Conservation (phyloP, 2,329 filamentous ascomycete genomes). For the Daldinia sp. region DNA sequence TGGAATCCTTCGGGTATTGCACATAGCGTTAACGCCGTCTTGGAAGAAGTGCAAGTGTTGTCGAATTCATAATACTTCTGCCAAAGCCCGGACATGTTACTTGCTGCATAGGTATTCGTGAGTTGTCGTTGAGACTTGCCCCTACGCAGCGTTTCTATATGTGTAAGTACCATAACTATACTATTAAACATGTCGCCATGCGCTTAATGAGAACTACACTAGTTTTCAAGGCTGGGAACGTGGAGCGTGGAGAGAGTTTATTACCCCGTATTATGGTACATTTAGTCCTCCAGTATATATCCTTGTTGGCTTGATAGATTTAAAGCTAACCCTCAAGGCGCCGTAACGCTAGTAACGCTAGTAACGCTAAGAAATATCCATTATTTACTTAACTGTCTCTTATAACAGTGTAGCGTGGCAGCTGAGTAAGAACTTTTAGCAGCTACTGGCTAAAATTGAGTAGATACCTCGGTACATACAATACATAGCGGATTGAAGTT, state of each 20-base stretch:
- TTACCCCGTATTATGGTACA: neutral
- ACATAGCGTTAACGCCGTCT: conserved; percentile 12
- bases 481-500: too few species aligned
- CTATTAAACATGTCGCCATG: too few species aligned
- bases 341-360: too few species aligned
- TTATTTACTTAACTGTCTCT: too few species aligned
- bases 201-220: neutral
- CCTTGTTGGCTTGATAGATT: too few species aligned
- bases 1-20: conserved; percentile 18
- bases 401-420: too few species aligned
- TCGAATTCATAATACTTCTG: conserved; percentile 23
- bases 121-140: neutral
- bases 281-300: neutral
- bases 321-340: too few species aligned
- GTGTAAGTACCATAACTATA: too few species aligned
- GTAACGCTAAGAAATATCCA: neutral
- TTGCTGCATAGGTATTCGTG: neutral
- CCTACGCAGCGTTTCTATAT: too few species aligned
- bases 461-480: neutral
- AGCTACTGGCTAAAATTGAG: neutral
- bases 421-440: neutral
- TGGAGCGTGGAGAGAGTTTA: neutral
- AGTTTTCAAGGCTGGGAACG: neutral
- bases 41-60: conserved; percentile 1
- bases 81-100: conserved; percentile 1